Evolutionary conservation across 2,329 filamentous ascomycete species (phyloP).

Genomic region (Alternaria conjuncta): DNA sequence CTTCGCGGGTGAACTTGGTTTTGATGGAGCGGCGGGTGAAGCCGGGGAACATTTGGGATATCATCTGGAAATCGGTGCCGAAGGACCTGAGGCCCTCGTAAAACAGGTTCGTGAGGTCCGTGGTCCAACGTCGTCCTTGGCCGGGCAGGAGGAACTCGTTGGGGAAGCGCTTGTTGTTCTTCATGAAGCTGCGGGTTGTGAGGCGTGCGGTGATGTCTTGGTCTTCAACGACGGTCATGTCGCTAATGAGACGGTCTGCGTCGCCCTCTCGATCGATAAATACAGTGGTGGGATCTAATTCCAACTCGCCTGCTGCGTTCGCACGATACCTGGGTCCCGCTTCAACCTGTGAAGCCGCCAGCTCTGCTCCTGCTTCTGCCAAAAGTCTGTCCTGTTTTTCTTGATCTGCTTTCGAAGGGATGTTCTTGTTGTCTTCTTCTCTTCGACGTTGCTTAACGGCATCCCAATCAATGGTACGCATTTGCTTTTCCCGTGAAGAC

Average conservation of each 20-base stretch:
- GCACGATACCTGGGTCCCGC: slow-evolving; percentile 61
- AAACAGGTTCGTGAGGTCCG: slow-evolving; percentile 75
- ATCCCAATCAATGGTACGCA: slow-evolving; percentile 69
- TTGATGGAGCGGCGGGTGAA: slow-evolving; percentile 78
- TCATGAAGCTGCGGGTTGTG: slow-evolving; percentile 72
- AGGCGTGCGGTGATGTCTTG: slow-evolving; percentile 77
- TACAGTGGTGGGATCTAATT: slow-evolving; percentile 71
- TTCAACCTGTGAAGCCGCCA: slow-evolving; percentile 17
- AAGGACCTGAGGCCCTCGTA: slow-evolving; percentile 78
- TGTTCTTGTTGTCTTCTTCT: slow-evolving; percentile 39
- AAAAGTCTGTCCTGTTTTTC: slow-evolving; percentile 32
- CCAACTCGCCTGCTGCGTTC: slow-evolving; percentile 71
- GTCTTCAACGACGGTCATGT: slow-evolving; percentile 71
- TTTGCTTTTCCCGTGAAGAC: slow-evolving; percentile 75
- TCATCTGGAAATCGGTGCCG: slow-evolving; percentile 83
- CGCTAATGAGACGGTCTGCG: slow-evolving; percentile 61
- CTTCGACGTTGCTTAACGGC: slow-evolving; percentile 53
- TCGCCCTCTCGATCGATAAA: slow-evolving; percentile 72
- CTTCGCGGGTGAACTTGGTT: slow-evolving; percentile 82
- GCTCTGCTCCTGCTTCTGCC: slow-evolving; percentile 21
- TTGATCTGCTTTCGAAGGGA: slow-evolving; percentile 29
- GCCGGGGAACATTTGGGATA: slow-evolving; percentile 75
- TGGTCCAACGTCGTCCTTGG: slow-evolving; percentile 65
- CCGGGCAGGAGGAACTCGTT: slow-evolving; percentile 53
- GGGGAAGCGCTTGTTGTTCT: slow-evolving; percentile 61